These are phyloP conservation scores for Dioscorea alata DNA, from an alignment of 106 monocot genomes.

Conservation along the genomic window DNA sequence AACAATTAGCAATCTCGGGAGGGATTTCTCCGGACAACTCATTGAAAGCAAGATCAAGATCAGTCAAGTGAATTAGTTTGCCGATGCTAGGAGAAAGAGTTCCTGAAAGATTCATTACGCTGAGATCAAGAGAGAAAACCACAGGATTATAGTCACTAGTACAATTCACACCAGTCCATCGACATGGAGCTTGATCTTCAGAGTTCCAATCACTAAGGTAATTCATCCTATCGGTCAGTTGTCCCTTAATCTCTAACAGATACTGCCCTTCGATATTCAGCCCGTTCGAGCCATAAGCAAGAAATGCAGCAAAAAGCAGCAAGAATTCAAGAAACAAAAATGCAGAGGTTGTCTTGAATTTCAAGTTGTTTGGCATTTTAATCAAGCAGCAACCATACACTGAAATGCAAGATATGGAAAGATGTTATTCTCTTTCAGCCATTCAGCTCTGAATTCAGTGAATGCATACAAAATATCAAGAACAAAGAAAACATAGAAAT, in stretches of 20 bases:
- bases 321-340: slow-evolving; percentile 10
- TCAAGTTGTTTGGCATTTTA: slow-evolving; percentile 13
- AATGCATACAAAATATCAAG: background rate
- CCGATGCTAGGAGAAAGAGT: slow-evolving; percentile 55
- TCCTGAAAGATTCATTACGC: slow-evolving; percentile 72
- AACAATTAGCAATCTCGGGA: slow-evolving; percentile 57
- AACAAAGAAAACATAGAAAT: background rate
- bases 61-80: slow-evolving; percentile 37
- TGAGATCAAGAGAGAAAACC: slow-evolving; percentile 57
- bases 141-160: slow-evolving; percentile 21
- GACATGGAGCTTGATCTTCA: slow-evolving; percentile 56
- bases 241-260: slow-evolving; percentile 56
- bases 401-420: background rate
- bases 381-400: slow-evolving; percentile 10
- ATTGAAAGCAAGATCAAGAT: slow-evolving; percentile 79
- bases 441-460: background rate
- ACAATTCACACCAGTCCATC: slow-evolving; percentile 79
- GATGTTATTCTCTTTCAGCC: background rate
- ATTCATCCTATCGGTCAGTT: slow-evolving; percentile 36
- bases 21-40: slow-evolving; percentile 72
- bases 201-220: slow-evolving; percentile 61
- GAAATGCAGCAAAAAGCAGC: slow-evolving; percentile 23
- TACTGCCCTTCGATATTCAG: slow-evolving; percentile 66
- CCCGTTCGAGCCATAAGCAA: slow-evolving; percentile 24
- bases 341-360: background rate